Evolutionary conservation across 192 early-diverging fungal species (phyloP).

Genomic region (Backusella mclennaniae): DNA sequence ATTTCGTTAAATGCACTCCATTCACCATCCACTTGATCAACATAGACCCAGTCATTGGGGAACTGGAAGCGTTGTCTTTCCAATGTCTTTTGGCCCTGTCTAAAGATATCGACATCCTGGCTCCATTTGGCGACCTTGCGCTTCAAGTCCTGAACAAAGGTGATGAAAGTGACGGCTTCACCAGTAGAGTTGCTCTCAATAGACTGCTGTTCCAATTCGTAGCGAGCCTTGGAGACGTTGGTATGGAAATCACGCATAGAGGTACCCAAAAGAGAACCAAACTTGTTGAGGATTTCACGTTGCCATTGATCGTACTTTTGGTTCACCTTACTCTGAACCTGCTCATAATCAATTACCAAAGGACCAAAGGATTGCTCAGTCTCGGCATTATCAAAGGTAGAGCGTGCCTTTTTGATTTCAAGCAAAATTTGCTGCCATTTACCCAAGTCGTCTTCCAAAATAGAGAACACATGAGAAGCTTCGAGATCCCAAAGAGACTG

Average conservation of each 20-base stretch:
- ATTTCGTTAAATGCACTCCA: constrained; percentile 98
- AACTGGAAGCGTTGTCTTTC: constrained; percentile 94
- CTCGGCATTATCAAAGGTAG: constrained; percentile 96
- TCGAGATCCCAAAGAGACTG: constrained; percentile 99
- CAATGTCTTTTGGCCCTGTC: constrained; percentile 87
- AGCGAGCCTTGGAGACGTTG: constrained; percentile 71
- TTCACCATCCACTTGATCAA: constrained; percentile 95
- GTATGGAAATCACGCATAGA: constrained; percentile 83
- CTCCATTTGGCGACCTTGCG: constrained; percentile 77
- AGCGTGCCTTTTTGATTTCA: constrained; percentile 91
- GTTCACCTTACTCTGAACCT: constrained; percentile 98
- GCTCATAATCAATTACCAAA: constrained; percentile 90
- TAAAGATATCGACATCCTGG: constrained; percentile 84
- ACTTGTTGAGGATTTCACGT: constrained; percentile 89
- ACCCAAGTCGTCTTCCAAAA: constrained; percentile 84
- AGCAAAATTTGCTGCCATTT: constrained; percentile 93
- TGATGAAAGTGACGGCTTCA: constrained; percentile 92
- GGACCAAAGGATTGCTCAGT: constrained; percentile 85
- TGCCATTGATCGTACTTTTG: constrained; percentile 98
- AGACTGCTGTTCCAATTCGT: constrained; percentile 85
- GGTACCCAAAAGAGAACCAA: constrained; percentile 75
- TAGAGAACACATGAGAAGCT: constrained; percentile 73
- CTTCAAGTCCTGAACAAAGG: constrained; percentile 94
- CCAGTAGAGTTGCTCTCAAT: constrained; percentile 83
- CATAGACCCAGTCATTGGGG: constrained; percentile 92